Base-by-base conservation (phyloP, 1,284 basidiomycete species). In the Rhodotorula sp. region DNA sequence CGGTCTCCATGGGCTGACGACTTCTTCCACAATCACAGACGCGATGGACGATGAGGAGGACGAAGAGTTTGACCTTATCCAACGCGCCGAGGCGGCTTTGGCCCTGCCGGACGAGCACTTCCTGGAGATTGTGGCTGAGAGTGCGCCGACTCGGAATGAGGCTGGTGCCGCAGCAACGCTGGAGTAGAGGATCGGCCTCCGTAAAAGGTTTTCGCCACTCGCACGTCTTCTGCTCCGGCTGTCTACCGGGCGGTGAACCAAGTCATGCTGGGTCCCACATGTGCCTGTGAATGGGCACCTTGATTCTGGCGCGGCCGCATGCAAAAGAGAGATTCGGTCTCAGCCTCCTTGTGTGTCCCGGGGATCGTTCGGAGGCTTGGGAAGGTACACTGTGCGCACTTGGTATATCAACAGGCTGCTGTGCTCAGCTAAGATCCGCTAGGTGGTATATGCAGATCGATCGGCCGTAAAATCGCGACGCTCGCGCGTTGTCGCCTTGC, bases 11-110 rank as follows among this genome's bases (percentile, higher is more conserved):
- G 34, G 21, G 2, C n/a, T 48, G 6, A 14, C 18, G 4, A 6
- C 14, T 4, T 15, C 39, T 3, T 39, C 12, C 20, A 34, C 34
- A 12, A 7, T 56, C 26, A 26, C 52, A 70, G 75, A 76, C 23
- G 62, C 64, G 3, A 71, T 73, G 16, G 70, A 71, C 48, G 72
- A 72, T 23, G 71, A 75, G n/a, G 74, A 75, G 47, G 76, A 74
- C 8, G 72, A 75, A 51, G 70, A 69, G 26, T 71, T 68, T 39
- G 74, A 73, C 51, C 70, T 77, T 46, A 56, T 76, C n/a, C 52
- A 58, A n/a, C 67, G 69, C 10, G 76, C 75, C 23, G 74, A 77
- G 58, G 72, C 72, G 29, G 72, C 72, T 12, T 62, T 77, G 20
- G 65, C 72, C 6, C 65, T 68, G 6, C 71, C 65, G 26, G 65